Percentiles rank a stretch among this genome's conserved stretches.
Conservation (phyloP, 805 yeast genomes). For the Debaryomyces prosopidis region DNA sequence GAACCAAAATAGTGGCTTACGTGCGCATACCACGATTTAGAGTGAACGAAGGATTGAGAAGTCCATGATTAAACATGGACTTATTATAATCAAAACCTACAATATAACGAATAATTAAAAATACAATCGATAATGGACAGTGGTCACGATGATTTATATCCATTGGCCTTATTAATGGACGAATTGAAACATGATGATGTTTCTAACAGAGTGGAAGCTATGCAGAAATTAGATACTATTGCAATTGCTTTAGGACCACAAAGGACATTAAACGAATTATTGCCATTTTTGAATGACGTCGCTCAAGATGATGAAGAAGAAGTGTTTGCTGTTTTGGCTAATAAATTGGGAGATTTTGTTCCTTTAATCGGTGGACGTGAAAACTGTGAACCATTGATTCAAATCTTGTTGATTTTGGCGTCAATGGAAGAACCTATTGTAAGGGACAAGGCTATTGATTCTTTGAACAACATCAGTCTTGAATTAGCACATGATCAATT, state of each 20-base stretch:
- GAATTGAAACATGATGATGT: conserved; percentile 97
- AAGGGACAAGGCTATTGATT: conserved; percentile 89
- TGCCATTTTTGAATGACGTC: conserved; percentile 87
- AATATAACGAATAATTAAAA: neutral
- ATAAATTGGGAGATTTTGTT: conserved; percentile 82
- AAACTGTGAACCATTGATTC: conserved; percentile 51
- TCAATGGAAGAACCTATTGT: conserved; percentile 96
- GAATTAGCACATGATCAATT: conserved; percentile 66
- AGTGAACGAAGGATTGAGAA: conserved; percentile 1
- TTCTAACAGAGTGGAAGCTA: conserved; percentile 88
- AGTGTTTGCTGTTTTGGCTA: conserved; percentile 90
- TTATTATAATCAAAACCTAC: neutral
- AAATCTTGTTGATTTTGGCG: conserved; percentile 78
- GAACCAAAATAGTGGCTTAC: neutral
- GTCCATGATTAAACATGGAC: neutral
- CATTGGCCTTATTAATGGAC: conserved; percentile 94
- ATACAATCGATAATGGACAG: conserved; percentile 25
- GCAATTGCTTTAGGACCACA: conserved; percentile 94
- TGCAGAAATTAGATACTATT: conserved; percentile 91
- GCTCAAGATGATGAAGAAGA: conserved; percentile 98
- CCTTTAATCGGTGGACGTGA: conserved; percentile 84
- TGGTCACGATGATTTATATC: conserved; percentile 70
- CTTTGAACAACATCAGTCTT: conserved; percentile 69
- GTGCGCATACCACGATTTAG: neutral
- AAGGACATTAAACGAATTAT: conserved; percentile 82